phyloP scores from a whole-genome alignment of 163 green algal species.

The Chlorella variabilis region DNA sequence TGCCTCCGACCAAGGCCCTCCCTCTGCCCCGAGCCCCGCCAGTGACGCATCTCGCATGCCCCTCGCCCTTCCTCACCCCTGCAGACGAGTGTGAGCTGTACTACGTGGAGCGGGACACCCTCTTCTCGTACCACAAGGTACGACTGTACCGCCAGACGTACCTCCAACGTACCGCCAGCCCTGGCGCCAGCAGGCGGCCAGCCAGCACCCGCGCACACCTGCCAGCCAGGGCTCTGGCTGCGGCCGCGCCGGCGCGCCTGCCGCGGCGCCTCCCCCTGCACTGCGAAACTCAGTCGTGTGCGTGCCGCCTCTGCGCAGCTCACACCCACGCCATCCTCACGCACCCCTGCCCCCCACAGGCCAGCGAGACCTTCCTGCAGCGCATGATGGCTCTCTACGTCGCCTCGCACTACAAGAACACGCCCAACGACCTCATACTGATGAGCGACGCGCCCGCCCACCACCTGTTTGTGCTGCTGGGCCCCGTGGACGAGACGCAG shows the following conservation, averaged over 20 bases:
- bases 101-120: slow-evolving; percentile 91
- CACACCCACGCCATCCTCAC: not conserved
- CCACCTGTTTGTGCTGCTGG: slow-evolving; percentile 96
- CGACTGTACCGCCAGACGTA: not conserved
- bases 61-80: not conserved
- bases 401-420: slow-evolving; percentile 98
- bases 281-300: slow-evolving; percentile 13
- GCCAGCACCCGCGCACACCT: not conserved
- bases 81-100: slow-evolving; percentile 66
- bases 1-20: no score
- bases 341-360: slow-evolving; percentile 44
- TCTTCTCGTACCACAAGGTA: slow-evolving; percentile 94
- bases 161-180: no score
- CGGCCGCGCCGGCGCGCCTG: no score
- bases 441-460: slow-evolving; percentile 90
- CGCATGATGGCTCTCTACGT: slow-evolving; percentile 95
- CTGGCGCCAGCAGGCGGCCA: not conserved
- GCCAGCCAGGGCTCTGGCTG: no score
- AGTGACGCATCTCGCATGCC: no score
- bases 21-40: no score
- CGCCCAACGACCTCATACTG: slow-evolving; percentile 97
- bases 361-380: slow-evolving; percentile 82
- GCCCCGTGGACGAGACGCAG: slow-evolving; percentile 85
- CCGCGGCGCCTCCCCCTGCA: slow-evolving; percentile 10
- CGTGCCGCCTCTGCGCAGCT: not conserved